A percentile compares a stretch with the other conserved stretches of the same genome.
These are phyloP conservation scores for Andrographis paniculata DNA, from an alignment of 305 asterid genomes.

Conservation along the genomic window DNA sequence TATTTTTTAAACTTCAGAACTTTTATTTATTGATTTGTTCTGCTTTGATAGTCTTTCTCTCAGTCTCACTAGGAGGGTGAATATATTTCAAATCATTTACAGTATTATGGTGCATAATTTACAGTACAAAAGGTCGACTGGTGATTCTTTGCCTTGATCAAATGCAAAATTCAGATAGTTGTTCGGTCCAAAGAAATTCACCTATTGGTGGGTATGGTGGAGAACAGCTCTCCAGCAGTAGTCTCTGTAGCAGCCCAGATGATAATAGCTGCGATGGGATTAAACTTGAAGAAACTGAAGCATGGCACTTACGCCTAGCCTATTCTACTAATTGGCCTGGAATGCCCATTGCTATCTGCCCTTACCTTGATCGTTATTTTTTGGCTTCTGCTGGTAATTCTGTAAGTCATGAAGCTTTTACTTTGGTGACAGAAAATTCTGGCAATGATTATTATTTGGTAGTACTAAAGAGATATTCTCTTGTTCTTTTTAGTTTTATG, in stretches of 20 bases:
- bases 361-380: constrained; percentile 80
- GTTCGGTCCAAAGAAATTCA: constrained; percentile 58
- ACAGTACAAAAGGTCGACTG: constrained; percentile 89
- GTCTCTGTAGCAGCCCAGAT: constrained; percentile 84
- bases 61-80: no score
- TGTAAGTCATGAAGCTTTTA: constrained; percentile 48
- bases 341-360: constrained; percentile 79
- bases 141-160: constrained; percentile 79
- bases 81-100: background rate
- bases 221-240: constrained; percentile 66
- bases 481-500: constrained; percentile 57
- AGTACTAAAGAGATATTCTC: constrained; percentile 19
- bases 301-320: constrained; percentile 72
- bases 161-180: constrained; percentile 56
- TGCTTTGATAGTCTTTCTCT: no score
- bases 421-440: constrained; percentile 18
- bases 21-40: background rate
- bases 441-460: constrained; percentile 15
- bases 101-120: constrained; percentile 15
- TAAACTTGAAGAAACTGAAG: constrained; percentile 77
- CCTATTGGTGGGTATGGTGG: constrained; percentile 49
- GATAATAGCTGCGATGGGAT: constrained; percentile 71
- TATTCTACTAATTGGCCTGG: constrained; percentile 68
- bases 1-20: constrained; percentile 10
- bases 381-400: constrained; percentile 82